Evolutionary conservation across 2,329 filamentous ascomycete species (phyloP).

Genomic region (Apiospora kogelbergensis): DNA sequence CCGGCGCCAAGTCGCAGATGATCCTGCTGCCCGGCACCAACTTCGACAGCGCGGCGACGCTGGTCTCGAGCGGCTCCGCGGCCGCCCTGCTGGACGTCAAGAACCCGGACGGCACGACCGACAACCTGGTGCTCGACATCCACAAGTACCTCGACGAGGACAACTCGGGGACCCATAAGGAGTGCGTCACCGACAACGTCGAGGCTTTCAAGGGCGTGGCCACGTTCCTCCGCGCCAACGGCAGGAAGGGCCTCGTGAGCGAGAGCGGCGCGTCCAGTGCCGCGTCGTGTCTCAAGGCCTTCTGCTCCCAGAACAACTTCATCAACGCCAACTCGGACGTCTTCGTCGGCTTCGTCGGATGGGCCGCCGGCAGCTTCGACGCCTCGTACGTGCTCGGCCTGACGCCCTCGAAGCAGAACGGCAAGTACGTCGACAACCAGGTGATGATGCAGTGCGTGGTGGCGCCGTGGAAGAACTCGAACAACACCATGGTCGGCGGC

Average conservation of each 20-base stretch:
- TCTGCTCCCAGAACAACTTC: slow-evolving; percentile 47
- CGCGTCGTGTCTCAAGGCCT: slow-evolving; percentile 40
- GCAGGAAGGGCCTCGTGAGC: slow-evolving; percentile 49
- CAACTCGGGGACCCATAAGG: slow-evolving; percentile 51
- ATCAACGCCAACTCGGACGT: slow-evolving; percentile 48
- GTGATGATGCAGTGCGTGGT: slow-evolving; percentile 44
- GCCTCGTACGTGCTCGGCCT: slow-evolving; percentile 41
- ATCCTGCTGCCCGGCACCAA: slow-evolving; percentile 65
- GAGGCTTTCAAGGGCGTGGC: slow-evolving; percentile 48
- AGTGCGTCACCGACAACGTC: slow-evolving; percentile 55
- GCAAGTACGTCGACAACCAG: slow-evolving; percentile 36
- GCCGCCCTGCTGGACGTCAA: slow-evolving; percentile 51
- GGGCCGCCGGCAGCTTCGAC: slow-evolving; percentile 46
- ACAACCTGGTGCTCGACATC: slow-evolving; percentile 57
- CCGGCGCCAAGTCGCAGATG: slow-evolving; percentile 62
- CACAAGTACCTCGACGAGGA: slow-evolving; percentile 62
- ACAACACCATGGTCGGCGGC: slow-evolving; percentile 4
- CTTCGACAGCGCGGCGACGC: slow-evolving; percentile 51
- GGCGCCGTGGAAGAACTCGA: slow-evolving; percentile 32
- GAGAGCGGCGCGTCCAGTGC: slow-evolving; percentile 52
- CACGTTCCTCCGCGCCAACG: slow-evolving; percentile 45
- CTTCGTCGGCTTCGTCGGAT: slow-evolving; percentile 45
- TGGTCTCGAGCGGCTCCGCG: slow-evolving; percentile 49
- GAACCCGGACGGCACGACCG: slow-evolving; percentile 58
- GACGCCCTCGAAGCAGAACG: slow-evolving; percentile 37